These are phyloP conservation scores for Alternaria triticimaculans DNA, from an alignment of 2,329 filamentous ascomycete genomes.

Conservation along the genomic window DNA sequence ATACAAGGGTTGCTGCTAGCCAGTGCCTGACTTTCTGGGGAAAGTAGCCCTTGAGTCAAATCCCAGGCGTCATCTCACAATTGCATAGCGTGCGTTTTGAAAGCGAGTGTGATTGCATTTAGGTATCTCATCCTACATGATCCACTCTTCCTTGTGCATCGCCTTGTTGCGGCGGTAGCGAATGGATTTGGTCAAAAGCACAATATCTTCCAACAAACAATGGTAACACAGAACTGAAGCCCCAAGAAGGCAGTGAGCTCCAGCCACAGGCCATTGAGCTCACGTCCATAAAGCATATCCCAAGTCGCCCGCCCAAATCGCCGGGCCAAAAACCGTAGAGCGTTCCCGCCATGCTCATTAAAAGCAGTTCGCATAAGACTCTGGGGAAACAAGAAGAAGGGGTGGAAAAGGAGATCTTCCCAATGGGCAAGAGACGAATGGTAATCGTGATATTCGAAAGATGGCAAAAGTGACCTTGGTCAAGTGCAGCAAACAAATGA, in stretches of 20 bases:
- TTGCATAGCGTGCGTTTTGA: not conserved
- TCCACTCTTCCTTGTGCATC: constrained; percentile 18
- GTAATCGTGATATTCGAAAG: constrained; percentile 35
- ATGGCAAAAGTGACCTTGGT: constrained; percentile 25
- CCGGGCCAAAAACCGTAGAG: constrained; percentile 28
- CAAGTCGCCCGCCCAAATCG: constrained; percentile 18
- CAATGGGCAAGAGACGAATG: constrained; percentile 37
- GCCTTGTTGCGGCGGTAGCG: constrained; percentile 17
- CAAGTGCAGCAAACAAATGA: constrained; percentile 37
- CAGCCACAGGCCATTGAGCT: constrained; percentile 45
- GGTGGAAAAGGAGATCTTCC: constrained; percentile 34
- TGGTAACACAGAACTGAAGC: constrained; percentile 23
- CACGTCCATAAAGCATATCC: constrained; percentile 31
- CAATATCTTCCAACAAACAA: constrained; percentile 10
- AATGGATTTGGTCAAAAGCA: constrained; percentile 11
- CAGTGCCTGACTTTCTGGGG: not conserved
- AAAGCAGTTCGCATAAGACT: constrained; percentile 42
- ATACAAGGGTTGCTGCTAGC: not conserved
- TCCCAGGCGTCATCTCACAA: not conserved
- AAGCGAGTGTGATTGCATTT: constrained; percentile 48
- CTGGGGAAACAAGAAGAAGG: constrained; percentile 29
- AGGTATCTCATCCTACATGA: constrained; percentile 45
- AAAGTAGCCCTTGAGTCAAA: not conserved
- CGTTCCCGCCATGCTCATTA: constrained; percentile 41
- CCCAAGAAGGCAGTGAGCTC: constrained; percentile 46